phyloP scores from a whole-genome alignment of 1,139 yeast genomes.

The Magnusiomyces suaveolens region DNA sequence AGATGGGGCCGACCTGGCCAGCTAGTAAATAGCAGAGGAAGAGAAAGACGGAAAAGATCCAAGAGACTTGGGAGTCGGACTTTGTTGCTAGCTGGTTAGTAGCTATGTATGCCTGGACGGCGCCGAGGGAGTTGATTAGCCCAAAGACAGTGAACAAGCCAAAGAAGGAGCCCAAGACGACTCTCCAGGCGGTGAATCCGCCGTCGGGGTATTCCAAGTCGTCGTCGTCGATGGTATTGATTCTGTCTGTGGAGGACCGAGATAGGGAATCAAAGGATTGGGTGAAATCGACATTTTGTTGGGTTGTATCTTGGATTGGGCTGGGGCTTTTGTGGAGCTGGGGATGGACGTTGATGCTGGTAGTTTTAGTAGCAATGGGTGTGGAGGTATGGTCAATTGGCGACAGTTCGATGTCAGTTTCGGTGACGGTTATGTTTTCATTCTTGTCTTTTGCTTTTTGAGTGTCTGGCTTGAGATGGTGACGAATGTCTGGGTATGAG shows the following conservation, averaged over 20 bases:
- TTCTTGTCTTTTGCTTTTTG: no score
- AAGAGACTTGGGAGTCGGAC: constrained; percentile 45
- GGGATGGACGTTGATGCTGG: no score
- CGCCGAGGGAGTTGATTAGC: constrained; percentile 57
- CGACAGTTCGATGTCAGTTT: no score
- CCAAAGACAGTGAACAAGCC: constrained; percentile 61
- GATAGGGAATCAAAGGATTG: background rate
- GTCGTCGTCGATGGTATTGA: background rate
- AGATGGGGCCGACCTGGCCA: constrained; percentile 51
- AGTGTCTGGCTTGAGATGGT: no score
- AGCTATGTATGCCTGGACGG: constrained; percentile 56
- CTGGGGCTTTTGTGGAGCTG: background rate
- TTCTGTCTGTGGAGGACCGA: background rate
- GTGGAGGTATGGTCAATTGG: no score
- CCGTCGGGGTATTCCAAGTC: constrained; percentile 40
- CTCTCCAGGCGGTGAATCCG: constrained; percentile 45
- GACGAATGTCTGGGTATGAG: no score
- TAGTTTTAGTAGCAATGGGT: no score
- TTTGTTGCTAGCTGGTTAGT: constrained; percentile 42
- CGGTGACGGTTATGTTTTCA: no score
- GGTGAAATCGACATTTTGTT: background rate
- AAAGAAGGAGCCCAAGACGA: constrained; percentile 52
- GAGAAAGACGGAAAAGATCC: constrained; percentile 57
- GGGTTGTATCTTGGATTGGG: background rate
- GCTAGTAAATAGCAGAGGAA: constrained; percentile 49